Conservation (phyloP, 108 stramenopile species). For the Fragilariopsis cylindrus region DNA sequence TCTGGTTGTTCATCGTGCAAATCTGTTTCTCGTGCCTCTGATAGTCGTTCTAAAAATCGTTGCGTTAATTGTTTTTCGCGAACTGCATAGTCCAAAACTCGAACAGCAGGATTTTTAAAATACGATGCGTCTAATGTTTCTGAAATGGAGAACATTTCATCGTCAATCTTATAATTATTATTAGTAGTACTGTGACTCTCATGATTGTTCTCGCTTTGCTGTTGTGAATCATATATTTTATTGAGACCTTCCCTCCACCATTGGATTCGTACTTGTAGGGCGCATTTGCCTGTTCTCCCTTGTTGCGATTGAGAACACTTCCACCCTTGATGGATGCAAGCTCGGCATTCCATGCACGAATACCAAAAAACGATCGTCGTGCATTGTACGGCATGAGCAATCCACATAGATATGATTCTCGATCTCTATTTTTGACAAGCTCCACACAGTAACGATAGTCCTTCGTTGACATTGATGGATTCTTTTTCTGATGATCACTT, state of each 20-base stretch:
- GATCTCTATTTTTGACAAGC: slow-evolving; percentile 70
- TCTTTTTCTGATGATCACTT: too few relatives aligned
- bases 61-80: slow-evolving; percentile 57
- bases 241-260: slow-evolving; percentile 80
- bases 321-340: slow-evolving; percentile 75
- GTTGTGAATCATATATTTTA: slow-evolving; percentile 41
- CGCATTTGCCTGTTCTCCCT: slow-evolving; percentile 15
- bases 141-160: slow-evolving; percentile 6
- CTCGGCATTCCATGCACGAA: slow-evolving; percentile 84
- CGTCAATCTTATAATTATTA: not conserved
- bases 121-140: slow-evolving; percentile 34
- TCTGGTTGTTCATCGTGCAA: slow-evolving; percentile 58
- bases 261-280: slow-evolving; percentile 65
- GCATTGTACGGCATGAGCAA: slow-evolving; percentile 68
- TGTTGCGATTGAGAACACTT: slow-evolving; percentile 9
- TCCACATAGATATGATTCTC: slow-evolving; percentile 79
- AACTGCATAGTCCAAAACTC: slow-evolving; percentile 55
- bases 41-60: slow-evolving; percentile 66
- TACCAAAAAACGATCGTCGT: slow-evolving; percentile 62
- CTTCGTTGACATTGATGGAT: not conserved
- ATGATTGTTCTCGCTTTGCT: not conserved
- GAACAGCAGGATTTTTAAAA: slow-evolving; percentile 68
- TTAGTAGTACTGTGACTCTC: too few relatives aligned
- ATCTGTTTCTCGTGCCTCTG: slow-evolving; percentile 73
- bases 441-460: slow-evolving; percentile 80